Base-by-base conservation (phyloP, 2,329 filamentous ascomycete species). In the Fusarium sp. region DNA sequence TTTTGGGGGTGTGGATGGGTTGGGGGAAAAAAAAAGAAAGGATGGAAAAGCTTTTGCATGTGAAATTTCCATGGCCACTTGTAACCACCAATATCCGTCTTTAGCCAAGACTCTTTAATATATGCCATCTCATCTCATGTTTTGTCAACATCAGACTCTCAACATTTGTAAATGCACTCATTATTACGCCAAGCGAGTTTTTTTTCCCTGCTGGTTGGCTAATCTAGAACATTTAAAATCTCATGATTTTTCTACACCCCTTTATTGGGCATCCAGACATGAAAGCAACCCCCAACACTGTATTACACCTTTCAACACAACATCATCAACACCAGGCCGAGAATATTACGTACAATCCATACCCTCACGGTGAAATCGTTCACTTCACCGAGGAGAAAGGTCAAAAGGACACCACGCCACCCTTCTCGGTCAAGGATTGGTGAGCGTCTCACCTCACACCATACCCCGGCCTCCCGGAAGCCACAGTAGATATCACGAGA, bases 401-500 rank as follows among this genome's bases (percentile, higher is more conserved):
- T 16, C 22, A 45, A 42, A 31, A 31, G 29, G 1, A 29, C 29
- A 29, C 29, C 29, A 29, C 29, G 29, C 31, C 31, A 34, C 31
- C 16, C 24, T 42, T 22, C 24, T 42, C 59, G 20, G 59, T 56
- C 54, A 27, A 34, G 40, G 11, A 22, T 47, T 29, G 29, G 50
- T 56, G 42, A 56, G 20, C 7, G 50, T 24, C 29, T 35, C n/a
- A 34, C 27, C 42, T 22, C 31, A 24, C 56, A 20, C 22, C 22
- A 40, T 16, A 42, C 18, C 35, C 57, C 18, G 18, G 57, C 24
- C 14, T 22, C 16, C 13, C 54, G n/a, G 34, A 47, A 37, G 27
- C 34, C n/a, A n/a, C 40, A 54, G 45, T 64, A 45, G 37, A 60
- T 40, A 64, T 67, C 60, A 67, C 61, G 65, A 67, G 65, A 67